phyloP scores from a whole-genome alignment of 495 filamentous ascomycete genomes.

The Opeltia flavorubescens region DNA sequence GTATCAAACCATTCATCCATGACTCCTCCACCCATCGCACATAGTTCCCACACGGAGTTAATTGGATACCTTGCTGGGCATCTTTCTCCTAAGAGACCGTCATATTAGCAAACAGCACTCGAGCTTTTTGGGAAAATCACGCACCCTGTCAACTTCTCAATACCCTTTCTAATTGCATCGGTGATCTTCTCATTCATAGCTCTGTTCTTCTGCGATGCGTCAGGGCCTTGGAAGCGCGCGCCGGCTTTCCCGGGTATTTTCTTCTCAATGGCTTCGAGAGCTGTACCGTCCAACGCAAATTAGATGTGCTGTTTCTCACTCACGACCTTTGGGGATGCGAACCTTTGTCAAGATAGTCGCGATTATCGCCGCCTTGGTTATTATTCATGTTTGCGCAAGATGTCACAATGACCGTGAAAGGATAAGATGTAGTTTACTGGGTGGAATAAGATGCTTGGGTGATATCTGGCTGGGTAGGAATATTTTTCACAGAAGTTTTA shows the following conservation, averaged over 20 bases:
- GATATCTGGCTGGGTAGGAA: too few species aligned
- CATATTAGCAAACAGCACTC: not conserved
- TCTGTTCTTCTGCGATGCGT: conserved; percentile 3
- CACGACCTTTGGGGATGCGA: conserved; percentile 2
- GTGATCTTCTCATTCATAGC: conserved; percentile 15
- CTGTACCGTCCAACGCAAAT: too few species aligned
- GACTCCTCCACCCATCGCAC: not conserved
- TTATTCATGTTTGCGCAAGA: not conserved
- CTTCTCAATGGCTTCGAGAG: conserved; percentile 4
- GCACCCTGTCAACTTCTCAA: conserved; percentile 13
- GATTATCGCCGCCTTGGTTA: conserved; percentile 3
- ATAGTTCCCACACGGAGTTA: not conserved
- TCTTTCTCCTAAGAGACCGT: conserved; percentile 4
- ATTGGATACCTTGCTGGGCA: conserved; percentile 11
- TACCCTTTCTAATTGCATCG: conserved; percentile 9
- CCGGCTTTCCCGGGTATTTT: not conserved
- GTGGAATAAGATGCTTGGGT: too few species aligned
- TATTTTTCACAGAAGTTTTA: too few species aligned
- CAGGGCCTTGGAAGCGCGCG: not conserved
- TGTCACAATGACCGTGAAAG: too few species aligned
- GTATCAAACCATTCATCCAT: not conserved
- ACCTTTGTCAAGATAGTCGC: conserved; percentile 13
- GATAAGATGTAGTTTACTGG: too few species aligned
- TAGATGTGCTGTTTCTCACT: too few species aligned
- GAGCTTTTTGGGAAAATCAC: not conserved